phyloP scores from a whole-genome alignment of 257 asterid species.

The Scutellaria barbata region DNA sequence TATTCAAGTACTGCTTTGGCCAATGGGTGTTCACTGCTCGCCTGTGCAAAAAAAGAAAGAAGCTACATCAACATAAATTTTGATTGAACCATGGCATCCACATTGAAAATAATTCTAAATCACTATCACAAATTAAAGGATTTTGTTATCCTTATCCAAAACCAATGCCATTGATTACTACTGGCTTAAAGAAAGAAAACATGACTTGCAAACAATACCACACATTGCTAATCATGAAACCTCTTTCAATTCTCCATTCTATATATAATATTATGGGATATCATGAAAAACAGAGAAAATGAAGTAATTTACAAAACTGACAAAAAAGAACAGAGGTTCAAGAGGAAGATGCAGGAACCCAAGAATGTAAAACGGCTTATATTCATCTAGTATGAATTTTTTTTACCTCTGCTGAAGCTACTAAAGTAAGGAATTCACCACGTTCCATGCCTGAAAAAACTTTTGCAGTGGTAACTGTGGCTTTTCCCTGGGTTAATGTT shows the following conservation, averaged over 20 bases:
- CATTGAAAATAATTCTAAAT: too few species aligned
- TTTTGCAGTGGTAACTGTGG: slow-evolving; percentile 82
- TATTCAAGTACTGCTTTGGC: slow-evolving; percentile 88
- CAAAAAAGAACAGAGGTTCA: background rate
- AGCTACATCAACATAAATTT: too few species aligned
- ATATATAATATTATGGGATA: slow-evolving; percentile 9
- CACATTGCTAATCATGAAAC: background rate
- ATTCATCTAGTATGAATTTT: slow-evolving; percentile 2
- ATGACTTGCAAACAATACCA: background rate
- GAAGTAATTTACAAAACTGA: background rate
- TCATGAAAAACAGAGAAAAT: background rate
- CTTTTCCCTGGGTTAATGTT: slow-evolving; percentile 97
- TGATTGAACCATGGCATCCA: too few species aligned
- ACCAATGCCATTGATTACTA: slow-evolving; percentile 4
- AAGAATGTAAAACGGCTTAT: slow-evolving; percentile 25
- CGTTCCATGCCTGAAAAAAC: slow-evolving; percentile 87
- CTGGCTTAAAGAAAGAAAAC: slow-evolving; percentile 4
- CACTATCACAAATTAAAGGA: too few species aligned
- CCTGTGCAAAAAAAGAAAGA: slow-evolving; percentile 66
- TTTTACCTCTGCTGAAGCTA: slow-evolving; percentile 99
- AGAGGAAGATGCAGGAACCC: slow-evolving; percentile 19
- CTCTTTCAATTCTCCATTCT: slow-evolving; percentile 6
- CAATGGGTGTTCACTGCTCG: slow-evolving; percentile 96
- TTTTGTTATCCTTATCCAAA: slow-evolving; percentile 18
- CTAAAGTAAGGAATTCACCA: slow-evolving; percentile 90